phyloP scores from a whole-genome alignment of 2,329 filamentous ascomycete genomes.

The Chrysosporium queenslandicum region DNA sequence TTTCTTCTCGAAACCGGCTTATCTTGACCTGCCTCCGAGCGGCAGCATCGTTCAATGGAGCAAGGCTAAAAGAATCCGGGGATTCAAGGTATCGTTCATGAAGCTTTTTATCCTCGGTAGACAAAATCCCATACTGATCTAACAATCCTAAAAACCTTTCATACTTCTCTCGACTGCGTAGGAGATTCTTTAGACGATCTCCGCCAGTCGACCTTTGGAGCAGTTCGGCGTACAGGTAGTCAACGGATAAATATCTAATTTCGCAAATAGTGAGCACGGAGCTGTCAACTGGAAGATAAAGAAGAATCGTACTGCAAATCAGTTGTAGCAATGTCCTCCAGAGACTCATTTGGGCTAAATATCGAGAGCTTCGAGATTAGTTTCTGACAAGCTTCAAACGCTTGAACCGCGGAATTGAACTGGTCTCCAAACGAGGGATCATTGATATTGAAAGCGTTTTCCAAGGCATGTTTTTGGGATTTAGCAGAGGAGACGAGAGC shows the following conservation, averaged over 20 bases:
- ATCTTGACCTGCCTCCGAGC: conserved; percentile 76
- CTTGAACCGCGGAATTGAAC: conserved; percentile 55
- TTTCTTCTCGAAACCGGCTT: conserved; percentile 71
- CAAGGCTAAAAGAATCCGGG: conserved; percentile 61
- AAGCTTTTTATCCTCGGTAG: conserved; percentile 53
- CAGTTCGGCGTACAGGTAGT: conserved; percentile 71
- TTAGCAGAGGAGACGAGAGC: conserved; percentile 48
- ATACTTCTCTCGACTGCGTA: conserved; percentile 57
- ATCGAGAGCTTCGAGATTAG: conserved; percentile 62
- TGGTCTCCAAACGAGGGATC: conserved; percentile 57
- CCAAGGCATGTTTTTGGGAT: conserved; percentile 46
- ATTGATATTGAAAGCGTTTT: conserved; percentile 51
- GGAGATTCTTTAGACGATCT: conserved; percentile 55
- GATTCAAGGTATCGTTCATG: conserved; percentile 64
- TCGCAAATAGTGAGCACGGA: conserved; percentile 19
- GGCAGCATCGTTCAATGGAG: conserved; percentile 55
- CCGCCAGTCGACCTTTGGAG: conserved; percentile 54
- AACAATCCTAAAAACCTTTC: conserved; percentile 67
- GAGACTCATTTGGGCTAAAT: conserved; percentile 80
- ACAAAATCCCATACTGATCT: conserved; percentile 68
- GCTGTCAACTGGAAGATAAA: background rate
- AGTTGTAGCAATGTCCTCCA: conserved; percentile 78
- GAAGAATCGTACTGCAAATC: conserved; percentile 56
- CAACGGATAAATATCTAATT: conserved; percentile 60
- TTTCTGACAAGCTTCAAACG: conserved; percentile 62